Conservation (phyloP, 2,329 filamentous ascomycete species). For the Arthrobotrys conoides region DNA sequence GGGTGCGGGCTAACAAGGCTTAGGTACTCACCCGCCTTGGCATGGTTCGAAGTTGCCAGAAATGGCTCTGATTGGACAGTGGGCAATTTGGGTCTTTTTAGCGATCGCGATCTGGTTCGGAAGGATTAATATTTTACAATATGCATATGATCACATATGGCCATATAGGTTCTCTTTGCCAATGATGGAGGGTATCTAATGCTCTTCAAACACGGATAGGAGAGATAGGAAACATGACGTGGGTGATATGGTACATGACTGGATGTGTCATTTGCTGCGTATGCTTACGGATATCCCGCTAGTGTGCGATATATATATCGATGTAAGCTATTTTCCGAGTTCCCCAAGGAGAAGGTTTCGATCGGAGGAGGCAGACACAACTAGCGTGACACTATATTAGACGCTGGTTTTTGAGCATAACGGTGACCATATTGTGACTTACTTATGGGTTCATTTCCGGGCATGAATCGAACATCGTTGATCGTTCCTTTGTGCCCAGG, state of each 20-base stretch:
- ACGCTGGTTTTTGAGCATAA: background rate
- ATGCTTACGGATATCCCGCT: background rate
- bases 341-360: slow-evolving; percentile 87
- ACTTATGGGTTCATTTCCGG: slow-evolving; percentile 87
- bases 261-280: background rate
- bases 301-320: too few relatives aligned
- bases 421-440: slow-evolving; percentile 69
- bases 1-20: slow-evolving; percentile 19
- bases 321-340: slow-evolving; percentile 68
- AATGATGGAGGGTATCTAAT: slow-evolving; percentile 12
- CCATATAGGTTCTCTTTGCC: too few relatives aligned
- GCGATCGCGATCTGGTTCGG: slow-evolving; percentile 7
- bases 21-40: slow-evolving; percentile 30
- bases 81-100: slow-evolving; percentile 6
- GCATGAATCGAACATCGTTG: slow-evolving; percentile 93
- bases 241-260: background rate
- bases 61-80: slow-evolving; percentile 13
- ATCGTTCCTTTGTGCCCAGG: slow-evolving; percentile 96
- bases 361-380: slow-evolving; percentile 91
- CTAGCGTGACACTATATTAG: slow-evolving; percentile 68
- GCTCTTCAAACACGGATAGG: slow-evolving; percentile 2
- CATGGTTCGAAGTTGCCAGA: slow-evolving; percentile 6
- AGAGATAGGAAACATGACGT: background rate
- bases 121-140: slow-evolving; percentile 23
- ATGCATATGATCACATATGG: too few relatives aligned